A percentile compares a stretch with the other conserved stretches of the same genome.
These are phyloP conservation scores for Colletotrichum sp. DNA, from an alignment of 2,329 filamentous ascomycete genomes.

Conservation along the genomic window DNA sequence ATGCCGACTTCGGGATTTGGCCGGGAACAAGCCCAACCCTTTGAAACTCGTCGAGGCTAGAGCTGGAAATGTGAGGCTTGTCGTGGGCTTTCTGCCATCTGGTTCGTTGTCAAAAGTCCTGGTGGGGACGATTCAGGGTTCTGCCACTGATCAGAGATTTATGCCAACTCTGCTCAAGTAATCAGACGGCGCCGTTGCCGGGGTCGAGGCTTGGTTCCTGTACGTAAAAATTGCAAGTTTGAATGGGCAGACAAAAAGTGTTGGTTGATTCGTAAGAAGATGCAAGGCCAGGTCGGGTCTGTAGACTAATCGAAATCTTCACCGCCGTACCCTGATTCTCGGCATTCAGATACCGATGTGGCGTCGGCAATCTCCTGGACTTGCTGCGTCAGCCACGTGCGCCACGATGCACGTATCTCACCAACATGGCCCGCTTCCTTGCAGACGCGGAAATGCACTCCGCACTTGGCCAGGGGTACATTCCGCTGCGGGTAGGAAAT, in stretches of 20 bases:
- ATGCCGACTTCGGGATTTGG: not conserved
- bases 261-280: not conserved
- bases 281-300: not conserved
- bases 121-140: not conserved
- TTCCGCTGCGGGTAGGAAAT: not conserved
- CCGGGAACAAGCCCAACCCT: not conserved
- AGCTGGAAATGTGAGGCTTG: not conserved
- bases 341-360: constrained; percentile 4
- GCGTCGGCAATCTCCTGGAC: constrained; percentile 2
- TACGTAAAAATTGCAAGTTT: not conserved
- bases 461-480: not conserved
- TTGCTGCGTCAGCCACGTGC: not conserved
- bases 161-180: not conserved
- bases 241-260: not conserved
- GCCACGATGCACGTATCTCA: not conserved
- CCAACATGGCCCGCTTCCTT: not conserved
- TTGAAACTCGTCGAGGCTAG: not conserved
- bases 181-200: not conserved
- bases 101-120: not conserved
- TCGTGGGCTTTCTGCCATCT: not conserved
- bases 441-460: not conserved
- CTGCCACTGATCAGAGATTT: not conserved
- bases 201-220: not conserved
- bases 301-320: not conserved
- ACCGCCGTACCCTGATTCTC: not conserved